These are phyloP conservation scores for Hymenoscyphus fraxineus DNA, from an alignment of 2,329 filamentous ascomycete species.

Conservation along the genomic window DNA sequence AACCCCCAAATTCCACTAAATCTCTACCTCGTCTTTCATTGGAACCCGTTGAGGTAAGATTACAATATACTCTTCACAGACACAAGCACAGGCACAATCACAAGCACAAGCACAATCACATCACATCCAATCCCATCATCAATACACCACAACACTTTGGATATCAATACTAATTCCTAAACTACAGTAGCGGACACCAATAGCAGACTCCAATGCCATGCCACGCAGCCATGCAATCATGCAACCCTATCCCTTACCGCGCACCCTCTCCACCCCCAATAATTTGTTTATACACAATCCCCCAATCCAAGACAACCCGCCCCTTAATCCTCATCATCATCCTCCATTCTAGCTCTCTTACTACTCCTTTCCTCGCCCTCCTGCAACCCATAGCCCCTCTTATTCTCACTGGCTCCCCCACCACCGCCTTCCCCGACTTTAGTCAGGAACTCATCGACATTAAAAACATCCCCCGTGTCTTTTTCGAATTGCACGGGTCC, in stretches of 20 bases:
- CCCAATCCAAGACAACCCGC: no score
- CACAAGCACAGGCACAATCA: no score
- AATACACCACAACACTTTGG: neutral
- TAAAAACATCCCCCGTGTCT: slow-evolving; percentile 80
- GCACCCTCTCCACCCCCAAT: neutral
- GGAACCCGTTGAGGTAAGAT: no score
- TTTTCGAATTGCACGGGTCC: slow-evolving; percentile 97
- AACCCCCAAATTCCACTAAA: no score
- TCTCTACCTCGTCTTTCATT: no score
- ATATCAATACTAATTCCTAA: neutral
- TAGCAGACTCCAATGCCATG: neutral
- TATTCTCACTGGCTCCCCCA: slow-evolving; percentile 51
- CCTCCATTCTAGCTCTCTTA: slow-evolving; percentile 77
- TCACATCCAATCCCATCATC: no score
- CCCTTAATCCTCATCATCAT: slow-evolving; percentile 51
- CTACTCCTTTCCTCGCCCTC: slow-evolving; percentile 47
- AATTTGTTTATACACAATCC: neutral
- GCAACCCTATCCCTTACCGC: no score
- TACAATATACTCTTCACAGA: no score
- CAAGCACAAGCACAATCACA: no score
- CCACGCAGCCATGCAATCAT: neutral
- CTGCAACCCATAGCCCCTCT: slow-evolving; percentile 74
- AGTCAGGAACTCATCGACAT: slow-evolving; percentile 88
- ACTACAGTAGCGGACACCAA: neutral
- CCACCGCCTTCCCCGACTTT: slow-evolving; percentile 61